Conservation (phyloP, 345 rosid species). For the Gynandropsis gynandra region DNA sequence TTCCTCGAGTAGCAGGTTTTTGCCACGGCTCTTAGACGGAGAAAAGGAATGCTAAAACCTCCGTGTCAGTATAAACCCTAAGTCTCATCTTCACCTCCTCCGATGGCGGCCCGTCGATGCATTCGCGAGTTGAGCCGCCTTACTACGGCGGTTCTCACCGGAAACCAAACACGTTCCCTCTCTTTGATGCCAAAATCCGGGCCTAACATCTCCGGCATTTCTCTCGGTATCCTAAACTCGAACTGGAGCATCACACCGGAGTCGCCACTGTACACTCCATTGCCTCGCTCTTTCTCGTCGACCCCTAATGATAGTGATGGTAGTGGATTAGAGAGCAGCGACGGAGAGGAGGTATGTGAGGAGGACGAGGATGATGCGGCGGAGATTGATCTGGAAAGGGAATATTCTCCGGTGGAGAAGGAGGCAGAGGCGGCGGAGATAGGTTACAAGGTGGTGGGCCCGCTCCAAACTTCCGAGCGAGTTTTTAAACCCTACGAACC, state of each 20-base stretch:
- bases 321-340: constrained; percentile 32
- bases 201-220: constrained; percentile 14
- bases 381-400: constrained; percentile 34
- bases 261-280: constrained; percentile 14
- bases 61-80: constrained; percentile 28
- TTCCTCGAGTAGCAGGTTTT: constrained; percentile 2
- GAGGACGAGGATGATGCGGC: constrained; percentile 32
- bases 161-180: constrained; percentile 20
- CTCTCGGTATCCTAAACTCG: constrained; percentile 7
- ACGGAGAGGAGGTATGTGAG: constrained; percentile 32
- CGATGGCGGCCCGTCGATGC: constrained; percentile 71
- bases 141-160: constrained; percentile 30
- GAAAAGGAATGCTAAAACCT: constrained; percentile 16
- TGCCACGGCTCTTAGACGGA: no score
- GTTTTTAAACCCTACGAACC: constrained; percentile 69
- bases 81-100: constrained; percentile 9
- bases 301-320: constrained; percentile 16
- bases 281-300: constrained; percentile 43
- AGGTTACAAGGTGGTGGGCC: constrained; percentile 75
- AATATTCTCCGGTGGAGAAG: constrained; percentile 61
- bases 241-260: constrained; percentile 14
- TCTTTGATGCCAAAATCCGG: constrained; percentile 9
- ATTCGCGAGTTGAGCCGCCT: constrained; percentile 46
- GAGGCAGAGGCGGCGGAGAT: constrained; percentile 71
- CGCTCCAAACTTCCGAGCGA: constrained; percentile 45